Percentiles rank a stretch among this genome's conserved stretches.
These are phyloP conservation scores for Anisodus tanguticus DNA, from an alignment of 257 asterid species.

Conservation along the genomic window DNA sequence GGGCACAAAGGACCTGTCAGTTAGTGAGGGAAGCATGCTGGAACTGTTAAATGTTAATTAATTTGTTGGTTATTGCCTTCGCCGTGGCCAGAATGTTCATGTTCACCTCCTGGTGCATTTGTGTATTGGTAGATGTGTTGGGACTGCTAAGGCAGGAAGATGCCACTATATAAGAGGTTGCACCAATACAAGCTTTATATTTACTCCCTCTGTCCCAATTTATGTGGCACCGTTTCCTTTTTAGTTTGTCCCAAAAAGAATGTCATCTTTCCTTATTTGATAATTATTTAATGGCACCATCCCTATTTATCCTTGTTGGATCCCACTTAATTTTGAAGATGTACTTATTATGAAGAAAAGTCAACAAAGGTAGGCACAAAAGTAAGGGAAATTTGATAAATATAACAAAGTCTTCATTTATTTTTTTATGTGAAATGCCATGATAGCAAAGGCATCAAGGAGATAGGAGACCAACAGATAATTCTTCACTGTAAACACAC, in stretches of 20 bases:
- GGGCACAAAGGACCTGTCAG: not conserved
- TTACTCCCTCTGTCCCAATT: too few species aligned
- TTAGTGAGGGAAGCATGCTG: conserved; percentile 19
- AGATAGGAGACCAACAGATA: not conserved
- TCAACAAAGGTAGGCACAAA: too few species aligned
- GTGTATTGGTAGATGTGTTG: not conserved
- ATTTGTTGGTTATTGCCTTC: not conserved
- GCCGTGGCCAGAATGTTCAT: not conserved
- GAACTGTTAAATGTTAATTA: not conserved
- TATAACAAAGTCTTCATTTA: too few species aligned
- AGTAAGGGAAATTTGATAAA: too few species aligned
- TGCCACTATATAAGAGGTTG: not conserved
- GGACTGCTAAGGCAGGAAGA: not conserved
- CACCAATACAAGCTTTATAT: not conserved
- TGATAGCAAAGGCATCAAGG: conserved; percentile 10
- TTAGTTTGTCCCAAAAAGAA: too few species aligned
- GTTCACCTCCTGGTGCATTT: not conserved
- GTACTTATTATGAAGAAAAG: too few species aligned
- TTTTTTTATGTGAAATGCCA: not conserved
- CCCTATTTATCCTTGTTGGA: too few species aligned
- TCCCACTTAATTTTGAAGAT: too few species aligned
- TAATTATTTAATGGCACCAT: too few species aligned
- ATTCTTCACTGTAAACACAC: not conserved
- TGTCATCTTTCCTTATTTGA: too few species aligned
- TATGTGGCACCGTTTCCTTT: too few species aligned